A percentile compares a stretch with the other conserved stretches of the same genome.
phyloP scores from a whole-genome alignment of 805 yeast species.

The Wickerhamiella occidentalis region DNA sequence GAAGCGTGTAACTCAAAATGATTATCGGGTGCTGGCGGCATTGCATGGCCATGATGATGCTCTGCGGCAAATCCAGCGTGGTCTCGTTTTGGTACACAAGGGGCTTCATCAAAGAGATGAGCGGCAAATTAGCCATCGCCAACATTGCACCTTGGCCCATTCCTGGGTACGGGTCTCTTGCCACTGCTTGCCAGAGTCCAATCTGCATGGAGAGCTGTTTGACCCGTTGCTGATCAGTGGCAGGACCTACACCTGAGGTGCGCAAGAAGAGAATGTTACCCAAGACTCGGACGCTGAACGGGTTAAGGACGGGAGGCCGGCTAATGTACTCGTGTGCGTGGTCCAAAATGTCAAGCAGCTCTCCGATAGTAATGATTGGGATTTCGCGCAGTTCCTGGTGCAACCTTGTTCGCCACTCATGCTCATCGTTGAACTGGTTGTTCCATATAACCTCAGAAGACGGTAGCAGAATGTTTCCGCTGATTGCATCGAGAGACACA shows the following conservation, averaged over 20 bases:
- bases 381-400: slow-evolving; percentile 1
- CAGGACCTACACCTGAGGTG: not conserved
- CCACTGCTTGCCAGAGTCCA: slow-evolving; percentile 6
- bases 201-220: slow-evolving; percentile 3
- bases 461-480: slow-evolving; percentile 22
- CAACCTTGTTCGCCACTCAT: slow-evolving; percentile 17
- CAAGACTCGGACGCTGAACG: slow-evolving; percentile 11
- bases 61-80: not conserved
- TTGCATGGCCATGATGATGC: slow-evolving; percentile 8
- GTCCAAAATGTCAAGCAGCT: slow-evolving; percentile 7
- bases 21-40: slow-evolving; percentile 14
- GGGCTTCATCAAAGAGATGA: slow-evolving; percentile 8
- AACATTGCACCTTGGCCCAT: slow-evolving; percentile 14
- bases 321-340: not conserved
- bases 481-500: slow-evolving; percentile 5
- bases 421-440: slow-evolving; percentile 18
- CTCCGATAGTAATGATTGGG: slow-evolving; percentile 8
- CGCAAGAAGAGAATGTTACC: slow-evolving; percentile 11
- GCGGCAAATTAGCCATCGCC: slow-evolving; percentile 9
- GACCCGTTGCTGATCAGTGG: not conserved
- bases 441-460: slow-evolving; percentile 27
- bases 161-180: slow-evolving; percentile 13
- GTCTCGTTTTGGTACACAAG: not conserved
- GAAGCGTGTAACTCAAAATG: slow-evolving; percentile 11
- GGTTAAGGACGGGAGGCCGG: slow-evolving; percentile 7